Base-by-base conservation (phyloP, 163 green algal genomes). In the Prototheca wickerhamii region DNA sequence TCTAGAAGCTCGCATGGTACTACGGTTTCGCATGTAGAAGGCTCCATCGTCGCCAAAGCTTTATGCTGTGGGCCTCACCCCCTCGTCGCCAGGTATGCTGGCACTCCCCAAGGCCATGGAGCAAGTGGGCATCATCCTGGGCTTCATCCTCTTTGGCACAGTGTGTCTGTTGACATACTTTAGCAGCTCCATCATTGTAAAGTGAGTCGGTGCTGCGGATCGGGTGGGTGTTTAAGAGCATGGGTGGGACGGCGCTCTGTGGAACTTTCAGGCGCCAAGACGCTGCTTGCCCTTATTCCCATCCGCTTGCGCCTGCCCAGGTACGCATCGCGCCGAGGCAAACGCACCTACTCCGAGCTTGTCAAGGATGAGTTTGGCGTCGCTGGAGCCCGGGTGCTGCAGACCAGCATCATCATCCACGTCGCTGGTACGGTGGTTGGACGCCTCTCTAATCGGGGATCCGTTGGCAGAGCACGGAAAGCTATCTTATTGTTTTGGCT, bases 371-470 rank as follows among this genome's bases (percentile, higher is more conserved):
- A 71, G 49, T 79, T 79, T 69, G 72, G 72, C 20, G 2, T 4
- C 1, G 28, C 3, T 6, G 67, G 67, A 2, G 57, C 62, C 0
- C 21, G 28, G n/a, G 3, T 65, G 5, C 63, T 79, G 40, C 66
- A 72, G 37, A 17, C 34, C 32, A 31, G 43, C 28, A 79, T 79
- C 56, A 65, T 71, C 20, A 28, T 68, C 10, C 72, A 79, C 43
- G 67, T 75, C 10, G 56, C 55, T 34, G 60, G 55, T 61, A n/a
- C n/a, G n/a, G n/a, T n/a, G n/a, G n/a, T n/a, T n/a, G n/a, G n/a
- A n/a, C n/a, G n/a, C n/a, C n/a, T n/a, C n/a, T n/a, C n/a, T n/a
- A n/a, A n/a, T n/a, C n/a, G n/a, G n/a, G n/a, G n/a, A n/a, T n/a
- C n/a, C n/a, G n/a, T n/a, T n/a, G n/a, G n/a, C n/a, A n/a, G n/a